Percentiles rank a stretch among this genome's conserved stretches.
Conservation (phyloP, 163 green algal genomes). For the Prototheca wickerhamii region DNA sequence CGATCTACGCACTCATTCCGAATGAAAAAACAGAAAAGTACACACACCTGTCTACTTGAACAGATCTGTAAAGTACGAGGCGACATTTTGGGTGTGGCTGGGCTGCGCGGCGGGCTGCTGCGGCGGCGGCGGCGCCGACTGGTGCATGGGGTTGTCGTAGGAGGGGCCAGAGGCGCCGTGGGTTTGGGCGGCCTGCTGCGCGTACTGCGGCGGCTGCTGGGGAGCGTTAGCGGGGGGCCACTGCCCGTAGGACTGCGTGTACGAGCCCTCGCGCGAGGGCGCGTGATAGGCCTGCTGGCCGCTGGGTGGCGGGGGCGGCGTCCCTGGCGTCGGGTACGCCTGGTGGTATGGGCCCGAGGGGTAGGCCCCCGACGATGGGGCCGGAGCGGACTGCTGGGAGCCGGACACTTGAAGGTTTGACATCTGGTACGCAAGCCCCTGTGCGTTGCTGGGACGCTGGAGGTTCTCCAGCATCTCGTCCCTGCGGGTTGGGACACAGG, state of each 20-base stretch:
- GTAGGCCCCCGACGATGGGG: neutral
- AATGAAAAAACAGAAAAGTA: too few species aligned
- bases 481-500: conserved; percentile 9
- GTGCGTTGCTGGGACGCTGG: conserved; percentile 2
- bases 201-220: neutral
- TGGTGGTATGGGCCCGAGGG: neutral
- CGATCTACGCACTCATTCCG: too few species aligned
- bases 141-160: neutral
- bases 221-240: too few species aligned
- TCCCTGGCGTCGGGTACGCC: neutral
- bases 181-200: too few species aligned
- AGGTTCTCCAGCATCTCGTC: conserved; percentile 42
- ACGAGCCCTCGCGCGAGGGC: too few species aligned
- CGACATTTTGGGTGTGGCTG: neutral
- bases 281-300: neutral
- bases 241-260: too few species aligned
- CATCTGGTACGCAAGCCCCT: neutral
- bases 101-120: too few species aligned
- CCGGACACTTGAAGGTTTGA: neutral
- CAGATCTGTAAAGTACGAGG: neutral
- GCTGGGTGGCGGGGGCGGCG: too few species aligned
- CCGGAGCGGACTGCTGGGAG: neutral
- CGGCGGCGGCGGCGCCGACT: neutral
- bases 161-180: neutral
- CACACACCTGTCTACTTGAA: neutral